These are phyloP conservation scores for Penicillium simplicissimum DNA, from an alignment of 495 filamentous ascomycete species.

Conservation along the genomic window DNA sequence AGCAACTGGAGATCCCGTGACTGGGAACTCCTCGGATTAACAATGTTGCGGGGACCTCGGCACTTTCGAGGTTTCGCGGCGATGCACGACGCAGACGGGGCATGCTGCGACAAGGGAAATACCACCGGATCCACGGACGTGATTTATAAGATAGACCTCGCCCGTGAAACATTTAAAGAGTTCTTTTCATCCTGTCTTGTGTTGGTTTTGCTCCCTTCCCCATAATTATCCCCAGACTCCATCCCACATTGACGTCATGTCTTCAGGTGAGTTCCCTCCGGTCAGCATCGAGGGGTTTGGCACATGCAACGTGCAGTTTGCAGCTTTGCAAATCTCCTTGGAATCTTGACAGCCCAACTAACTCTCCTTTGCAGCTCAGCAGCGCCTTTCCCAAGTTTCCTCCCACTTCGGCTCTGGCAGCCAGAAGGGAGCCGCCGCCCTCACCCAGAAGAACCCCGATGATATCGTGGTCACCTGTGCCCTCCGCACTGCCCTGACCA, in stretches of 20 bases:
- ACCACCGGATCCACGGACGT: constrained; percentile 29
- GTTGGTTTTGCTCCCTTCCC: constrained; percentile 11
- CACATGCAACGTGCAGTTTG: constrained; percentile 4
- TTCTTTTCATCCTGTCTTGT: constrained; percentile 15
- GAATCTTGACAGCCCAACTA: background rate
- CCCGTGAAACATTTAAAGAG: constrained; percentile 13
- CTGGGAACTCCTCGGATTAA: constrained; percentile 32
- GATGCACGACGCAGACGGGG: constrained; percentile 17
- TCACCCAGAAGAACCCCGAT: constrained; percentile 65
- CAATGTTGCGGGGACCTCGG: constrained; percentile 44
- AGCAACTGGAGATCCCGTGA: constrained; percentile 28
- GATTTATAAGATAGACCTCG: constrained; percentile 29
- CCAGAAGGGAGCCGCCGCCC: constrained; percentile 50
- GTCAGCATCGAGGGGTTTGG: background rate
- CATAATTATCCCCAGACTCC: constrained; percentile 12
- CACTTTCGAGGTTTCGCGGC: constrained; percentile 34
- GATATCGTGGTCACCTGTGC: constrained; percentile 91
- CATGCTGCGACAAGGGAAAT: constrained; percentile 35
- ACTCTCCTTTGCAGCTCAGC: constrained; percentile 45
- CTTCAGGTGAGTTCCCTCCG: constrained; percentile 35
- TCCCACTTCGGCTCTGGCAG: constrained; percentile 54
- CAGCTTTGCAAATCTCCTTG: background rate
- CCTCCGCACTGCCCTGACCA: constrained; percentile 88
- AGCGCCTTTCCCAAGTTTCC: constrained; percentile 64
- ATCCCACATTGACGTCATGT: constrained; percentile 42